Base-by-base conservation (phyloP, 208 protist genomes). In the Naegleria gruberi region DNA sequence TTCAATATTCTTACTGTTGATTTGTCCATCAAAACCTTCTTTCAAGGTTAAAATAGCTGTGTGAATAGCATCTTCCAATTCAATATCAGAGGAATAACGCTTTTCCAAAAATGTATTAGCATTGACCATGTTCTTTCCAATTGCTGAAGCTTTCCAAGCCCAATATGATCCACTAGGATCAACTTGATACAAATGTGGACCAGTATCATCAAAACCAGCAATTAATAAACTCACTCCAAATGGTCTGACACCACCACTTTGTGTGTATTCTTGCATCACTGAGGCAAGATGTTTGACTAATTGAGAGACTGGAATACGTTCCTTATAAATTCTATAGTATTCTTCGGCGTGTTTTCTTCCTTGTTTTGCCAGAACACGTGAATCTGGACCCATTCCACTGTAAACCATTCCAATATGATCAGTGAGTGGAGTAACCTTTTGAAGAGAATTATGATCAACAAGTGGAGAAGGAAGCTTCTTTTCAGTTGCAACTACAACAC, bases 181-280 rank as follows among this genome's bases (percentile, higher is more conserved):
- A 3, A 99, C 93, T 91, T 99, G 99, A 91, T 99, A 99, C 1
- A 99, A 93, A 89, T 99, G 97, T 85, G 98, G 96, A 17, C 97
- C 98, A 43, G 95, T 95, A 0, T 92, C 92, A 83, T 99, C 97
- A 89, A 98, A 98, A 41, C 99, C 99, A 42, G 97, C 96, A 30
- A 99, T 95, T 2, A 99, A 95, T 5, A 99, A 94, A n/a, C 98
- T 99, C 82, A 99, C 98, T 43, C 99, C 99, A 93, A 99, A 99
- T 8, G 99, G 99, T 43, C 99, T 94, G 23, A 99, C 99, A 89
- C 99, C 99, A 90, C 96, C 98, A 40, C 95, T 98, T 92, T 99
- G 98, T 41, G 99, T 99, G 91, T 98, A 99, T 94, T 99, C 98
- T 94, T 99, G 98, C 95, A 99, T 99, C 8, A 99, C 94, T 17